Percentiles rank a stretch among this genome's conserved stretches.
phyloP scores from a whole-genome alignment of 2,329 filamentous ascomycete species.

The Fusarium drepaniforme region DNA sequence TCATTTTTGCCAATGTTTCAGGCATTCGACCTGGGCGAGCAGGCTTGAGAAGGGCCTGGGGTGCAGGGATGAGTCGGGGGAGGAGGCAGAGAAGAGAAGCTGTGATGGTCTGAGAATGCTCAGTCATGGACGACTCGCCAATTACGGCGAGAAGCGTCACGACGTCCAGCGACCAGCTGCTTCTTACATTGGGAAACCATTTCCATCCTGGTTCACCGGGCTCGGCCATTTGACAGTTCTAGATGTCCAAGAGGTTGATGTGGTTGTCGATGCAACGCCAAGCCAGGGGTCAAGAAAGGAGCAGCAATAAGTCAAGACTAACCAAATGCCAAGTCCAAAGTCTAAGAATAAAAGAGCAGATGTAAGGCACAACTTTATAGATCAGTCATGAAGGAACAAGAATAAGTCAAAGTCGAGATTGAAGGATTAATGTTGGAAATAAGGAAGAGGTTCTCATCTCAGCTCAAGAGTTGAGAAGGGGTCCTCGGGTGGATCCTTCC shows the following conservation, averaged over 20 bases:
- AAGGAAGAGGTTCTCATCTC: background rate
- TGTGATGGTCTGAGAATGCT: slow-evolving; percentile 69
- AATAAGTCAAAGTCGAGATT: background rate
- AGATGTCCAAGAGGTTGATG: background rate
- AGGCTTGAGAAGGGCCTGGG: slow-evolving; percentile 71
- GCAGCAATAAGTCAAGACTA: background rate
- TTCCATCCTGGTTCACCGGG: slow-evolving; percentile 45
- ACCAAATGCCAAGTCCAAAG: background rate
- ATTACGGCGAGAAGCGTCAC: slow-evolving; percentile 74
- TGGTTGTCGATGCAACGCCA: background rate
- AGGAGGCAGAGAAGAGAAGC: slow-evolving; percentile 69
- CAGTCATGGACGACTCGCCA: slow-evolving; percentile 69
- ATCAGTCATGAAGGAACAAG: background rate
- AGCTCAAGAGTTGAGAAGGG: slow-evolving; percentile 5
- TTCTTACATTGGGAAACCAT: slow-evolving; percentile 59
- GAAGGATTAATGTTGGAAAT: background rate
- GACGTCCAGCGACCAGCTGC: slow-evolving; percentile 69
- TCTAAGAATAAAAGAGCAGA: background rate
- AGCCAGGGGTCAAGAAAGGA: background rate
- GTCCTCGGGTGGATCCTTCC: slow-evolving; percentile 2
- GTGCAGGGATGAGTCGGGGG: slow-evolving; percentile 71
- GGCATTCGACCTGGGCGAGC: slow-evolving; percentile 67
- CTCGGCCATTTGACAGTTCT: slow-evolving; percentile 41
- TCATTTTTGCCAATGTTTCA: slow-evolving; percentile 65
- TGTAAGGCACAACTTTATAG: background rate